Conservation (phyloP, 208 protist genomes). For the Eutreptiella sp. region DNA sequence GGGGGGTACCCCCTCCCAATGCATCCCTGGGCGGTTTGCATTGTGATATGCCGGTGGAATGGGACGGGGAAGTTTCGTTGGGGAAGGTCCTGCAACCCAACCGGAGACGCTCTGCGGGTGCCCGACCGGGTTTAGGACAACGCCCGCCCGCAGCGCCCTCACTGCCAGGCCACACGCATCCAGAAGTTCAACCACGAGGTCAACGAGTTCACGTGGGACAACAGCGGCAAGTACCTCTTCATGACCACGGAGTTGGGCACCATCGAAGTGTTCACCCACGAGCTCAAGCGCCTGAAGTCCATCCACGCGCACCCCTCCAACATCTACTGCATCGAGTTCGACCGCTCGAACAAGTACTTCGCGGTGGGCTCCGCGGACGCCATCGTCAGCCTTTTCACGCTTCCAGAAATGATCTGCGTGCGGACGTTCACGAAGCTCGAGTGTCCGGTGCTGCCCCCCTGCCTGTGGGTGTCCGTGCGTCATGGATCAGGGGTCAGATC, state of each 20-base stretch:
- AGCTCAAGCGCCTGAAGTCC: background rate
- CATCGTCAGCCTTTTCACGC: background rate
- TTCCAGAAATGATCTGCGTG: background rate
- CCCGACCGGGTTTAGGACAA: no score
- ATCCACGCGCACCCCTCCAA: background rate
- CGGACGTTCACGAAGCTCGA: background rate
- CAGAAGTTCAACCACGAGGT: conserved; percentile 1
- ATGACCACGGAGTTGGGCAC: background rate
- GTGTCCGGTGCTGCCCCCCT: no score
- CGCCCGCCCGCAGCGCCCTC: no score
- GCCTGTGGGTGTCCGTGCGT: no score
- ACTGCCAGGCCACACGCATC: no score
- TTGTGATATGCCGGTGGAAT: no score
- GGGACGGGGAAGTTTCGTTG: no score
- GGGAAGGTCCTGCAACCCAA: no score
- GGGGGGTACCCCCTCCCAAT: no score
- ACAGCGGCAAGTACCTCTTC: background rate
- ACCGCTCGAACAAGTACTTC: background rate
- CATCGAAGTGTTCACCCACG: background rate
- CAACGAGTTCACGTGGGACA: conserved; percentile 3
- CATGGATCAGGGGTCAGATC: no score
- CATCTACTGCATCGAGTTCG: conserved; percentile 1
- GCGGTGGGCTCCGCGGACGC: conserved; percentile 1
- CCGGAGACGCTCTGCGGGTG: no score
- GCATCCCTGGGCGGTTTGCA: no score